phyloP scores from a whole-genome alignment of 2,329 filamentous ascomycete species.

The Laburnicola sp. region DNA sequence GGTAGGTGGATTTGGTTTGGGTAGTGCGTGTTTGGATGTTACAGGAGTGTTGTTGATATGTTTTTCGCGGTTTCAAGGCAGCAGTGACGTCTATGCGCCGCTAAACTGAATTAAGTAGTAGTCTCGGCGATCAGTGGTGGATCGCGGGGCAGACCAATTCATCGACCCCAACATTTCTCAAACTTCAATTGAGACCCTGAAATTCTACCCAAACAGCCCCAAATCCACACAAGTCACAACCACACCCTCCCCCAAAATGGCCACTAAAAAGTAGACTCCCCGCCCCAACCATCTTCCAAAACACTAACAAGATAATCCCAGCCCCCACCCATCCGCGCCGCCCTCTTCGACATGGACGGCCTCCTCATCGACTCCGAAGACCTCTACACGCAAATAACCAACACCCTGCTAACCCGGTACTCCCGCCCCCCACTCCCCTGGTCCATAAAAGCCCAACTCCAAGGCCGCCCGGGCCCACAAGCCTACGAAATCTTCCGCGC shows the following conservation, averaged over 20 bases:
- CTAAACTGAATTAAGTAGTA: constrained; percentile 1
- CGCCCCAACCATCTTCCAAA: constrained; percentile 1
- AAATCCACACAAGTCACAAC: constrained; percentile 60
- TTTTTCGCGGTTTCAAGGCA: constrained; percentile 11
- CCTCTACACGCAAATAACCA: constrained; percentile 80
- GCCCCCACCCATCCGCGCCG: constrained; percentile 78
- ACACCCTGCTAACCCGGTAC: constrained; percentile 77
- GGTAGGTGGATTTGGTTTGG: background rate
- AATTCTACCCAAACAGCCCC: background rate
- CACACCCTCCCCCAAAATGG: constrained; percentile 11
- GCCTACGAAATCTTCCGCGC: constrained; percentile 67
- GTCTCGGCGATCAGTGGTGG: constrained; percentile 35
- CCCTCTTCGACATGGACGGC: constrained; percentile 98
- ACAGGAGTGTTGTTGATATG: constrained; percentile 15
- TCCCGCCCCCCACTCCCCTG: constrained; percentile 76
- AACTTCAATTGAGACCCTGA: constrained; percentile 5
- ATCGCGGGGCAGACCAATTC: constrained; percentile 56
- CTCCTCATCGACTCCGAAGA: constrained; percentile 94
- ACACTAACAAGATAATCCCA: constrained; percentile 64
- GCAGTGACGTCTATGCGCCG: constrained; percentile 10
- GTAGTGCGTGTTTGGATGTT: background rate
- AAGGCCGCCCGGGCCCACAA: constrained; percentile 64
- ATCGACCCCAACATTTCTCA: constrained; percentile 12
- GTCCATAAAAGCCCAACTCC: constrained; percentile 88
- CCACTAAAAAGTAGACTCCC: constrained; percentile 39